These are phyloP conservation scores for Fonsecaea pugnacius DNA, from an alignment of 2,329 filamentous ascomycete genomes.

Conservation along the genomic window DNA sequence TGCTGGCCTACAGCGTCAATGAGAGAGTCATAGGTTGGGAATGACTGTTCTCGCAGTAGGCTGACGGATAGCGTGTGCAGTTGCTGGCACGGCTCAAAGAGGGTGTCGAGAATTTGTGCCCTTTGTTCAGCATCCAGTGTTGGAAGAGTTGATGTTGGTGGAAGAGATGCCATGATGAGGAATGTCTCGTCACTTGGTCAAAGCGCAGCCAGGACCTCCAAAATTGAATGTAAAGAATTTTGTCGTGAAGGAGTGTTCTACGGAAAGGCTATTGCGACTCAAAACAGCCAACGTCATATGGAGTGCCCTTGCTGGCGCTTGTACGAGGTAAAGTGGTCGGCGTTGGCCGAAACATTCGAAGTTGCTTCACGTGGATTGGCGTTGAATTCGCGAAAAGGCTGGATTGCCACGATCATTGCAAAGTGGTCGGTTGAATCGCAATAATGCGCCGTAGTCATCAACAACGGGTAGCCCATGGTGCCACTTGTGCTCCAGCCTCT, in stretches of 20 bases:
- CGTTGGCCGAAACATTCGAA: slow-evolving; percentile 6
- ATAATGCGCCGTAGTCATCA: background rate
- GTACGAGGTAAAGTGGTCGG: slow-evolving; percentile 13
- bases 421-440: background rate
- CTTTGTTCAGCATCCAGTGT: slow-evolving; percentile 29
- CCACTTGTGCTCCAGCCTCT: background rate
- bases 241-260: background rate
- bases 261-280: background rate
- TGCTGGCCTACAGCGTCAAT: slow-evolving; percentile 68
- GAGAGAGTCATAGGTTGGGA: slow-evolving; percentile 70
- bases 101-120: slow-evolving; percentile 33
- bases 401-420: background rate
- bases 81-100: slow-evolving; percentile 70
- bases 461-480: background rate
- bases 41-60: slow-evolving; percentile 63
- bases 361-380: slow-evolving; percentile 20
- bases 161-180: slow-evolving; percentile 55
- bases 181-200: background rate
- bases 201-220: background rate
- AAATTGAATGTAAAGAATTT: background rate
- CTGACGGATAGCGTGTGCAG: slow-evolving; percentile 75
- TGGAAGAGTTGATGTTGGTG: slow-evolving; percentile 29
- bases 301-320: background rate
- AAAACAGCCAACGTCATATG: slow-evolving; percentile 14
- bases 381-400: slow-evolving; percentile 9